phyloP scores from a whole-genome alignment of 345 rosid species.

The Rhodamnia argentea region DNA sequence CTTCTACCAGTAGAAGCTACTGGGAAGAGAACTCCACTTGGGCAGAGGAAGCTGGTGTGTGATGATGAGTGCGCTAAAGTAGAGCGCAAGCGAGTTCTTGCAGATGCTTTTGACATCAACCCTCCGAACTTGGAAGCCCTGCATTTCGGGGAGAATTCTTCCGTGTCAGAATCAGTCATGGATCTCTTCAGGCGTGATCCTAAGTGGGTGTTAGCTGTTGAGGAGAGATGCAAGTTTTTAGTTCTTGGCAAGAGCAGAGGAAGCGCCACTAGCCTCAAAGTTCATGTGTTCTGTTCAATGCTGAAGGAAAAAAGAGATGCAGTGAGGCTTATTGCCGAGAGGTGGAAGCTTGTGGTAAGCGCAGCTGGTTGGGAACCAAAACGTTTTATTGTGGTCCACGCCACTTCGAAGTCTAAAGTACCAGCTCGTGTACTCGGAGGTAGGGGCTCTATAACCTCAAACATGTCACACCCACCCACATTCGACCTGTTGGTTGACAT shows the following conservation, averaged over 20 bases:
- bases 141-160: conserved; percentile 79
- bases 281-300: conserved; percentile 92
- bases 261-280: conserved; percentile 41
- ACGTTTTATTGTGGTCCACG: conserved; percentile 71
- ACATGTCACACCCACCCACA: conserved; percentile 36
- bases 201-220: conserved; percentile 82
- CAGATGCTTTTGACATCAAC: conserved; percentile 84
- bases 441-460: conserved; percentile 40
- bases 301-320: conserved; percentile 89
- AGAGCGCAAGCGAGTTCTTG: conserved; percentile 87
- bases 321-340: conserved; percentile 75
- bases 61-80: conserved; percentile 83
- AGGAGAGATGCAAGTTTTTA: conserved; percentile 89
- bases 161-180: conserved; percentile 54
- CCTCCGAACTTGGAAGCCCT: conserved; percentile 68
- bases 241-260: conserved; percentile 74
- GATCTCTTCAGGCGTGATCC: conserved; percentile 92
- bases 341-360: conserved; percentile 81
- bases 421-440: conserved; percentile 71
- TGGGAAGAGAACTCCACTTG: conserved; percentile 52
- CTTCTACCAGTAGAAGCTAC: conserved; percentile 64
- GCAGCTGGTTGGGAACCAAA: conserved; percentile 95
- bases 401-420: conserved; percentile 62
- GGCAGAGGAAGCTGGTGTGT: conserved; percentile 85
- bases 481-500: conserved; percentile 82